Percentiles rank a stretch among this genome's conserved stretches.
Conservation (phyloP, 345 rosid species). For the Populus davidiana region DNA sequence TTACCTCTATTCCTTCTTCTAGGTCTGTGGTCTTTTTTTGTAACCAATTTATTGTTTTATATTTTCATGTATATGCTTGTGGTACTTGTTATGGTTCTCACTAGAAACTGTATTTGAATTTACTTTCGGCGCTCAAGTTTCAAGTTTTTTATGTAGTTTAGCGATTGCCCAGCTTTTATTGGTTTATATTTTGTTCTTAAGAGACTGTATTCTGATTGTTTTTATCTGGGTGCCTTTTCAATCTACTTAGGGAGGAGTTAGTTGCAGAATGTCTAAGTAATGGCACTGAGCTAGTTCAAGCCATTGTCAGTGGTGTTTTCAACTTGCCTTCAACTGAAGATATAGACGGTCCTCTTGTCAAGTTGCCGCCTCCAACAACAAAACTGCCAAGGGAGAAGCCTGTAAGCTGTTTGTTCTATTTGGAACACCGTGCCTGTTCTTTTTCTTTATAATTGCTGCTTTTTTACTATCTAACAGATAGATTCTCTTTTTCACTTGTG, state of each 20-base stretch:
- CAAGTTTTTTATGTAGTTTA: no score
- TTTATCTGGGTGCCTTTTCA: not conserved
- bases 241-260: slow-evolving; percentile 58
- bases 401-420: slow-evolving; percentile 36
- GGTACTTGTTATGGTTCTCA: not conserved
- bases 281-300: slow-evolving; percentile 74
- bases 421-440: no score
- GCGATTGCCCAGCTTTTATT: not conserved
- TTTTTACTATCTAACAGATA: no score
- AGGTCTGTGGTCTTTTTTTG: slow-evolving; percentile 33
- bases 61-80: not conserved
- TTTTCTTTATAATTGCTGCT: no score
- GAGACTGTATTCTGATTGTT: not conserved
- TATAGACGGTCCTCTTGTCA: slow-evolving; percentile 72
- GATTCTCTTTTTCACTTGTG: no score
- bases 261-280: slow-evolving; percentile 51
- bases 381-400: slow-evolving; percentile 86
- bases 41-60: not conserved
- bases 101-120: no score
- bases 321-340: slow-evolving; percentile 74
- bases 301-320: slow-evolving; percentile 58
- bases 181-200: not conserved
- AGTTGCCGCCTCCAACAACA: slow-evolving; percentile 68
- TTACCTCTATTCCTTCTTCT: slow-evolving; percentile 50
- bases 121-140: no score